phyloP scores from a whole-genome alignment of 129 eudicot species.

The Arctium minus region DNA sequence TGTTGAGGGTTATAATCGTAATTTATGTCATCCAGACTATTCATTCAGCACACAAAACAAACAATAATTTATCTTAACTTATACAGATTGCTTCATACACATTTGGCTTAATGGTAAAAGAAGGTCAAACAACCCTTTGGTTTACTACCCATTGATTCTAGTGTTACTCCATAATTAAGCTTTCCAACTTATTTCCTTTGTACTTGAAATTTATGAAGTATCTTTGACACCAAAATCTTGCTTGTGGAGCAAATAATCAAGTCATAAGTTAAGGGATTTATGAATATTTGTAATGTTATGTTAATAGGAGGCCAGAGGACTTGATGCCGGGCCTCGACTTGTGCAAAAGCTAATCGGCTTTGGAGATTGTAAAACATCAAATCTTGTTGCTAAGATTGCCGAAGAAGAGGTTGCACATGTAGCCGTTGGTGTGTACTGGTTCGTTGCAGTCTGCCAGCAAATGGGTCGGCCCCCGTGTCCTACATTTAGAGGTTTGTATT shows the following conservation, averaged over 20 bases:
- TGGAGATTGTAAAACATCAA: slow-evolving; percentile 85
- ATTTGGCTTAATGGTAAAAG: too few relatives aligned
- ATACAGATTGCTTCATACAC: too few relatives aligned
- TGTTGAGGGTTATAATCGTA: too few relatives aligned
- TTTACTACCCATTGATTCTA: too few relatives aligned
- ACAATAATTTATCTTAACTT: too few relatives aligned
- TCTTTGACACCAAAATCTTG: neutral
- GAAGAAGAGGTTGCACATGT: slow-evolving; percentile 99
- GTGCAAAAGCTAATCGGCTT: slow-evolving; percentile 76
- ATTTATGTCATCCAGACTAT: too few relatives aligned
- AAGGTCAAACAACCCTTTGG: too few relatives aligned
- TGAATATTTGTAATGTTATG: neutral
- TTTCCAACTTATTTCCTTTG: neutral
- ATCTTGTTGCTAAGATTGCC: slow-evolving; percentile 77
- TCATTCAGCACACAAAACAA: too few relatives aligned
- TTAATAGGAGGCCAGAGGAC: slow-evolving; percentile 91
- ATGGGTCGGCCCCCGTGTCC: slow-evolving; percentile 68
- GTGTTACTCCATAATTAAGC: too few relatives aligned
- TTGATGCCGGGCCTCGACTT: slow-evolving; percentile 96
- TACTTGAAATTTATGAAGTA: neutral
- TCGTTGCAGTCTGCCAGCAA: slow-evolving; percentile 65
- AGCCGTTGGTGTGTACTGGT: slow-evolving; percentile 96
- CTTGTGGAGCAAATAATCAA: neutral
- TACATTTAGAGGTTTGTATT: slow-evolving; percentile 64
- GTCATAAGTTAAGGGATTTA: neutral